phyloP scores from a whole-genome alignment of 306 rosid species.

The Casuarina glauca region DNA sequence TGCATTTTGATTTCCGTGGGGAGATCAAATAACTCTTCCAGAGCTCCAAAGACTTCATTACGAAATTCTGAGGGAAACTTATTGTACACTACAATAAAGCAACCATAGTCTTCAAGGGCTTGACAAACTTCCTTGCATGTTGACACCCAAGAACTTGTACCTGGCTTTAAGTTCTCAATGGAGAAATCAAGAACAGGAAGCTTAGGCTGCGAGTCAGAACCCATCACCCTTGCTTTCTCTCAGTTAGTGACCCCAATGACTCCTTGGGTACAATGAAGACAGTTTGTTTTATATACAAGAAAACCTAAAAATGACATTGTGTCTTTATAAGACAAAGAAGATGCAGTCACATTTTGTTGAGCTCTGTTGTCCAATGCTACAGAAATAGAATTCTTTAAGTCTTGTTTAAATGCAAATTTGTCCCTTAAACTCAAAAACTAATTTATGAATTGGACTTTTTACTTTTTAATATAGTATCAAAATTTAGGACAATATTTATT shows the following conservation, averaged over 20 bases:
- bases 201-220: conserved; percentile 17
- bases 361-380: too few relatives aligned
- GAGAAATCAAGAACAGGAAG: conserved; percentile 46
- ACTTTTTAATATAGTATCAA: too few relatives aligned
- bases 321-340: not conserved
- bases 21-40: conserved; percentile 39
- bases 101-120: conserved; percentile 50
- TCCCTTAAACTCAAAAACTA: too few relatives aligned
- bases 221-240: conserved; percentile 24
- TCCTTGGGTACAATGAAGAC: not conserved
- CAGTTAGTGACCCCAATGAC: not conserved
- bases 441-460: too few relatives aligned
- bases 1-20: conserved; percentile 43
- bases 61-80: conserved; percentile 19
- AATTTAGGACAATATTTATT: too few relatives aligned
- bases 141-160: conserved; percentile 28
- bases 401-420: too few relatives aligned
- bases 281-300: too few relatives aligned
- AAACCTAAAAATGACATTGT: too few relatives aligned
- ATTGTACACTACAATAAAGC: conserved; percentile 34
- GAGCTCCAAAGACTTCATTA: conserved; percentile 13
- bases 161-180: conserved; percentile 23
- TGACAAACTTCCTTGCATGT: conserved; percentile 31
- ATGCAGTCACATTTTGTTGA: too few relatives aligned
- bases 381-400: too few relatives aligned